Percentiles rank a stretch among this genome's conserved stretches.
phyloP scores from a whole-genome alignment of 305 asterid species.

The Solanum hybrid region DNA sequence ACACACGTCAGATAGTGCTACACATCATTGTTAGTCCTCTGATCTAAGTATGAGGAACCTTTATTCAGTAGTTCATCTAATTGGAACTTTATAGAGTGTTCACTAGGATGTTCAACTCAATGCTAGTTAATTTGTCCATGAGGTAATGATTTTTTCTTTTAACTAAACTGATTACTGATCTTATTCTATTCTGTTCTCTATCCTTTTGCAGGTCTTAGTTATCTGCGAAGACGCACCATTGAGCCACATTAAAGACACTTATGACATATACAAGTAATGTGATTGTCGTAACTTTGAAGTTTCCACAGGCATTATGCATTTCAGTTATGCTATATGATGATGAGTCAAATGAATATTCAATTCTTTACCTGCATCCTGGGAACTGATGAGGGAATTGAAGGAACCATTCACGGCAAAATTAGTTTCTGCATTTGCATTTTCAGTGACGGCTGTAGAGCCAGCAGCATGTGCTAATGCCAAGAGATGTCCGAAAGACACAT shows the following conservation, averaged over 20 bases:
- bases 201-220: neutral
- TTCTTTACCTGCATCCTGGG: slow-evolving; percentile 16
- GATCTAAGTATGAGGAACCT: neutral
- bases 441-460: slow-evolving; percentile 18
- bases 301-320: neutral
- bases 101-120: neutral
- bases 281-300: neutral
- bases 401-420: slow-evolving; percentile 18
- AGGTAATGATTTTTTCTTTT: neutral
- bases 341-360: neutral
- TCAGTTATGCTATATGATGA: neutral
- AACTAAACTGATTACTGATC: neutral
- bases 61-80: neutral
- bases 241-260: neutral
- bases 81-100: neutral
- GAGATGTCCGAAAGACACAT: slow-evolving; percentile 32
- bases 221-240: neutral
- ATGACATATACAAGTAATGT: neutral
- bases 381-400: slow-evolving; percentile 3
- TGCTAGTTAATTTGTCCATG: neutral
- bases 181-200: neutral
- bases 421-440: slow-evolving; percentile 10
- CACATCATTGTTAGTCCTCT: neutral
- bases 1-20: neutral
- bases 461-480: slow-evolving; percentile 43